These are phyloP conservation scores for Aspergillus chevalieri DNA, from an alignment of 2,329 filamentous ascomycete species.

Conservation along the genomic window DNA sequence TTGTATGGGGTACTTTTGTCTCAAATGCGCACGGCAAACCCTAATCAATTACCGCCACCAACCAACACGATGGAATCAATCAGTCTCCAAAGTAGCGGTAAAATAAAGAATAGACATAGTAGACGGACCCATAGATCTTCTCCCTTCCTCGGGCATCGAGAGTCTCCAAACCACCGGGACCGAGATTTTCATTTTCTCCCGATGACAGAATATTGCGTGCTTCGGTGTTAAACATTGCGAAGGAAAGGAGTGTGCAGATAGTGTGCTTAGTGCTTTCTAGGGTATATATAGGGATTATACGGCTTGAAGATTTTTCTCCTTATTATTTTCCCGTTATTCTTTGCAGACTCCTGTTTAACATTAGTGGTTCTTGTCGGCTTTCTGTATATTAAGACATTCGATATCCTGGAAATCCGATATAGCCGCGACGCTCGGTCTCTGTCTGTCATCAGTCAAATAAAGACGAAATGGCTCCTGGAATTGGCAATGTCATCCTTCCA, in stretches of 20 bases:
- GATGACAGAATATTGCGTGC: constrained; percentile 17
- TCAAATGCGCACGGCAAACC: no score
- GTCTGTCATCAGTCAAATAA: background rate
- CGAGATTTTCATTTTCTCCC: background rate
- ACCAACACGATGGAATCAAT: no score
- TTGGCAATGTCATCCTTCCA: background rate
- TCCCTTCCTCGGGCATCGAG: no score
- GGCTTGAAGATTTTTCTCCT: background rate
- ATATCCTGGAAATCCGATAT: background rate
- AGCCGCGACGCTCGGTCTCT: background rate
- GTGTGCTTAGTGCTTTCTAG: background rate
- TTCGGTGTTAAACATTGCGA: constrained; percentile 4
- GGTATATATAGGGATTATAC: background rate
- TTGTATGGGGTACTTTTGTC: no score
- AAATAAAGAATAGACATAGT: no score
- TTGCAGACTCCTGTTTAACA: background rate
- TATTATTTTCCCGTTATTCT: background rate
- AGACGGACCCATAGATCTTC: no score
- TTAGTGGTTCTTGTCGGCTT: background rate
- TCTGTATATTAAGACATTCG: background rate
- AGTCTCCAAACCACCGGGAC: background rate
- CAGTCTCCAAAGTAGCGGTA: no score
- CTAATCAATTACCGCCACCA: no score
- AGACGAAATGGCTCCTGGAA: background rate
- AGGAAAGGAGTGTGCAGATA: background rate